Evolutionary conservation across 2,329 filamentous ascomycete genomes (phyloP).

Genomic region (Neobulgaria alba): DNA sequence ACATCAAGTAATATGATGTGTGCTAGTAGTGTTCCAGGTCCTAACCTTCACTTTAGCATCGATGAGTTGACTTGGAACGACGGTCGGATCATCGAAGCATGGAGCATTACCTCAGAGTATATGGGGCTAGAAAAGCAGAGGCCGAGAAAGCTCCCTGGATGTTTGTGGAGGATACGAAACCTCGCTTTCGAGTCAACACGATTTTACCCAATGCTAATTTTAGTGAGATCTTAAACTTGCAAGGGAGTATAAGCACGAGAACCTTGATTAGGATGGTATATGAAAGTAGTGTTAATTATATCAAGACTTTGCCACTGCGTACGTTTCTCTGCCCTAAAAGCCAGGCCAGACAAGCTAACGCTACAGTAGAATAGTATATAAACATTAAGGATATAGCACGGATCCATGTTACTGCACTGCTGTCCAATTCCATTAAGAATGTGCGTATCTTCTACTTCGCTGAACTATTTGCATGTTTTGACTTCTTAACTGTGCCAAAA

Average conservation of each 20-base stretch:
- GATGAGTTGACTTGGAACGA: constrained; percentile 31
- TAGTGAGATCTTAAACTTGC: constrained; percentile 14
- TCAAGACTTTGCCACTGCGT: constrained; percentile 9
- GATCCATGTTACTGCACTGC: constrained; percentile 26
- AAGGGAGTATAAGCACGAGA: no score
- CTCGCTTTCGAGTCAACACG: constrained; percentile 23
- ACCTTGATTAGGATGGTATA: no score
- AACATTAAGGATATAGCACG: constrained; percentile 25
- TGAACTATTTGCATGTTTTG: constrained; percentile 17
- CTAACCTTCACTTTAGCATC: constrained; percentile 18
- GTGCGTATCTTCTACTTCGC: constrained; percentile 26
- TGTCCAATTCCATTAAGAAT: constrained; percentile 21
- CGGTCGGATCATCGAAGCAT: constrained; percentile 27
- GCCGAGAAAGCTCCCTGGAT: constrained; percentile 34
- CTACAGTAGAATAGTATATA: constrained; percentile 27
- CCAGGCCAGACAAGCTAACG: not conserved
- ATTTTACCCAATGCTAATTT: constrained; percentile 17
- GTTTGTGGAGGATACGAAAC: constrained; percentile 29
- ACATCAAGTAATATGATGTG: constrained; percentile 31
- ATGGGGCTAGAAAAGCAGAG: constrained; percentile 33
- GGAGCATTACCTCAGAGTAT: constrained; percentile 30
- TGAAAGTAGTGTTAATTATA: not conserved
- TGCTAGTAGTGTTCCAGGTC: constrained; percentile 8
- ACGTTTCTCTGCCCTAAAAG: constrained; percentile 2
- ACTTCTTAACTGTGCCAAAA: no score